A percentile compares a stretch with the other conserved stretches of the same genome.
phyloP scores from a whole-genome alignment of 2,329 filamentous ascomycete species.

The Pseudogymnoascus sp. region DNA sequence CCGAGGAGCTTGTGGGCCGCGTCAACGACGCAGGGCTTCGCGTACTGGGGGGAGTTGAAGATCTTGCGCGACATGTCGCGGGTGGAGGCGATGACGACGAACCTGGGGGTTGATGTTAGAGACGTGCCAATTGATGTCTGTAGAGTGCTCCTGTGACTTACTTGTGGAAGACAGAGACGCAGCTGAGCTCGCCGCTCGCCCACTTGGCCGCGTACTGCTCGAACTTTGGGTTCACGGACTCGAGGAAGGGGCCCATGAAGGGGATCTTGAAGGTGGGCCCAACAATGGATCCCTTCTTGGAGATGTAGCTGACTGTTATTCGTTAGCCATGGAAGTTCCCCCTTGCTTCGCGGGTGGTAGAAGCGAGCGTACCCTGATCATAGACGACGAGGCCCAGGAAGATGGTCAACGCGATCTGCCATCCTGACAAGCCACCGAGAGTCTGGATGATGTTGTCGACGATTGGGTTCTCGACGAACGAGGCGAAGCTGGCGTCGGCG shows the following conservation, averaged over 20 bases:
- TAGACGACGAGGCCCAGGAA: conserved; percentile 69
- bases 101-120: conserved; percentile 45
- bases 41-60: conserved; percentile 85
- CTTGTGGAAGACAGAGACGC: conserved; percentile 99
- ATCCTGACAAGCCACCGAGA: conserved; percentile 45
- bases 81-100: conserved; percentile 92
- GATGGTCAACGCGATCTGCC: conserved; percentile 63
- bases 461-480: background rate
- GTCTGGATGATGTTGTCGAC: conserved; percentile 8
- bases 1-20: conserved; percentile 89
- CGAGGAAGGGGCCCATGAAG: conserved; percentile 91
- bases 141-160: conserved; percentile 37
- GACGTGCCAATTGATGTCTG: background rate
- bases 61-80: conserved; percentile 95
- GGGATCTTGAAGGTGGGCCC: conserved; percentile 71
- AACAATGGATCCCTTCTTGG: conserved; percentile 67
- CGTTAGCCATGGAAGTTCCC: conserved; percentile 11
- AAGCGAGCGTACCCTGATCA: conserved; percentile 73
- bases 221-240: conserved; percentile 89
- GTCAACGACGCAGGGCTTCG: conserved; percentile 96
- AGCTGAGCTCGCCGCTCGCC: conserved; percentile 84
- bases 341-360: conserved; percentile 12
- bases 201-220: conserved; percentile 88
- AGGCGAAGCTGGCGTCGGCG: conserved; percentile 31
- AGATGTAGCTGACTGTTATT: conserved; percentile 61